Conservation (phyloP, 108 stramenopile genomes). For the Skeletonema potamos region DNA sequence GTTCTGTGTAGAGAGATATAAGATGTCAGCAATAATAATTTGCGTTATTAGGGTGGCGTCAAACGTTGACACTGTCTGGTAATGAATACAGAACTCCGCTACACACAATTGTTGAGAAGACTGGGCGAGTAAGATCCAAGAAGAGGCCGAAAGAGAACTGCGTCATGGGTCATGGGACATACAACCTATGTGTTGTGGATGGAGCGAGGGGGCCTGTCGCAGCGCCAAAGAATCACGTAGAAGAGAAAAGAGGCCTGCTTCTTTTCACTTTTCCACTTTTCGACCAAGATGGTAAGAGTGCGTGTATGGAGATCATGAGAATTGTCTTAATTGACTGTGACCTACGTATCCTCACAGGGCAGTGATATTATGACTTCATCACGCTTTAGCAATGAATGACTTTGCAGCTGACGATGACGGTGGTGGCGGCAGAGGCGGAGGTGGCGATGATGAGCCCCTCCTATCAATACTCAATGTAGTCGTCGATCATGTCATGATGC, state of each 20-base stretch:
- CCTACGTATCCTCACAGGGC: too few species aligned
- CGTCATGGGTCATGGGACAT: too few species aligned
- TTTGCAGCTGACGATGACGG: background rate
- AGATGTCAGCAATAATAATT: background rate
- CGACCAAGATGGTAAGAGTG: too few species aligned
- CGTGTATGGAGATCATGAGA: too few species aligned
- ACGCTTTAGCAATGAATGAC: background rate
- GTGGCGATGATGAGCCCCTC: slow-evolving; percentile 10
- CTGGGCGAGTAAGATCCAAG: background rate
- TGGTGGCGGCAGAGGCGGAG: background rate
- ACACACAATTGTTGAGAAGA: background rate
- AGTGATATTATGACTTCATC: background rate
- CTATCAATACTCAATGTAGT: slow-evolving; percentile 78
- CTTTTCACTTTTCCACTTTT: too few species aligned
- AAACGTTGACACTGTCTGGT: background rate
- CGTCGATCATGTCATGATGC: slow-evolving; percentile 79
- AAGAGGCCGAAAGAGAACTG: slow-evolving; percentile 1
- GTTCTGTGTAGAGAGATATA: background rate
- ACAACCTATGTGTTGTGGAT: too few species aligned
- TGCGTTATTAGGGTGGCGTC: background rate
- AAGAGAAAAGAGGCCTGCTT: too few species aligned
- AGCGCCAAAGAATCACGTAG: too few species aligned
- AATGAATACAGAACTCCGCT: background rate
- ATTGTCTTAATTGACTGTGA: too few species aligned
- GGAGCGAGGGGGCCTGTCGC: too few species aligned